These are phyloP conservation scores for Mortierella sp. DNA, from an alignment of 371 early-diverging fungal genomes.

Conservation along the genomic window DNA sequence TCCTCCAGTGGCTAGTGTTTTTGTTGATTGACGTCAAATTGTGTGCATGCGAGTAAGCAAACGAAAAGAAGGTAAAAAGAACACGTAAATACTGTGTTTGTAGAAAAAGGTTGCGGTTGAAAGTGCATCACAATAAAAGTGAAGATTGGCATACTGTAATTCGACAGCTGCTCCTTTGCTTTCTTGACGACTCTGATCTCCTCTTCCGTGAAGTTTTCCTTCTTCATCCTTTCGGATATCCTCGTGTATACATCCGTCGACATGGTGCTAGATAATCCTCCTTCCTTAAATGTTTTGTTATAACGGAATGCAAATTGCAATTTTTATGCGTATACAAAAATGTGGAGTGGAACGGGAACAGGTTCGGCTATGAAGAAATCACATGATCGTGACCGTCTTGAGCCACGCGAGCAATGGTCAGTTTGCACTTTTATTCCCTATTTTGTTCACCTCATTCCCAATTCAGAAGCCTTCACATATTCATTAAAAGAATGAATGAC, in stretches of 20 bases:
- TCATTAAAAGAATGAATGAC: too few relatives aligned
- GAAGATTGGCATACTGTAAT: constrained; percentile 23
- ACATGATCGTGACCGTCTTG: too few relatives aligned
- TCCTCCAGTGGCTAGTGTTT: constrained; percentile 42
- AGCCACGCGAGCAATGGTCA: too few relatives aligned
- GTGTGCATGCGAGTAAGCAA: background rate
- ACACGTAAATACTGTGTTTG: background rate
- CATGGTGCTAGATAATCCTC: too few relatives aligned
- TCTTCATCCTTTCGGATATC: constrained; percentile 48
- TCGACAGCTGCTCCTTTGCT: constrained; percentile 43
- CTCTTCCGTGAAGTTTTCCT: constrained; percentile 50
- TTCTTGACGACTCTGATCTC: constrained; percentile 41
- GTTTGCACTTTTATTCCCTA: too few relatives aligned
- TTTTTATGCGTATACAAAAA: too few relatives aligned
- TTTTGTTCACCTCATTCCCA: too few relatives aligned
- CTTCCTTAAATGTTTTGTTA: too few relatives aligned
- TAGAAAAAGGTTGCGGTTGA: background rate
- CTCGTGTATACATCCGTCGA: constrained; percentile 24
- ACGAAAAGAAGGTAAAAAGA: background rate
- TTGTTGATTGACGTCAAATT: background rate
- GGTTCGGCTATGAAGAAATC: too few relatives aligned
- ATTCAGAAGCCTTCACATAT: too few relatives aligned
- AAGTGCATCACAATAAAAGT: background rate
- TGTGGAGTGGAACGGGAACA: too few relatives aligned
- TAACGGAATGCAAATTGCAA: too few relatives aligned